Evolutionary conservation across 2,329 filamentous ascomycete species (phyloP).

Genomic region (Fusarium domesticum): DNA sequence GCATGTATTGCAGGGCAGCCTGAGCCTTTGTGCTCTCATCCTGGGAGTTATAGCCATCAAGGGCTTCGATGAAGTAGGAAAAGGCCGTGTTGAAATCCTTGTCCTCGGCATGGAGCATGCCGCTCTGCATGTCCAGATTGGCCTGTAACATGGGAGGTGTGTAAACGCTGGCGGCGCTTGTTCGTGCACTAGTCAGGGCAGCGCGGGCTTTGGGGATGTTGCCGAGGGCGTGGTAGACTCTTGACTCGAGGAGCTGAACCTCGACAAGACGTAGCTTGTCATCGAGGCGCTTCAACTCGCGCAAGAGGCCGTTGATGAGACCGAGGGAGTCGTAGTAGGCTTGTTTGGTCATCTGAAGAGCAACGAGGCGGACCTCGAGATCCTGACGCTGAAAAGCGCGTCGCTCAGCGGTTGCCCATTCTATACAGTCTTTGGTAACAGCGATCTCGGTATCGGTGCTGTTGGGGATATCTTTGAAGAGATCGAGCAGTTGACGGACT

Average conservation of each 20-base stretch:
- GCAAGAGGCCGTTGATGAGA: conserved; percentile 92
- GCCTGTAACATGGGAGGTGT: conserved; percentile 93
- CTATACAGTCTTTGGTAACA: conserved; percentile 98
- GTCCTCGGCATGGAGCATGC: conserved; percentile 97
- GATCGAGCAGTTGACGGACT: conserved; percentile 96
- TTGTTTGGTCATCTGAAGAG: conserved; percentile 94
- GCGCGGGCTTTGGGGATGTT: conserved; percentile 96
- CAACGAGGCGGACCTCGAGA: conserved; percentile 91
- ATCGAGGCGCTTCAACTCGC: conserved; percentile 95
- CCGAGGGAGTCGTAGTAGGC: conserved; percentile 96
- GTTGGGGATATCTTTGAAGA: conserved; percentile 91
- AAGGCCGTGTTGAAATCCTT: conserved; percentile 98
- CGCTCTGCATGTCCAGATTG: conserved; percentile 97
- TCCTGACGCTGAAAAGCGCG: conserved; percentile 96
- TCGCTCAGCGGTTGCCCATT: conserved; percentile 94
- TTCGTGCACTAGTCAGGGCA: conserved; percentile 89
- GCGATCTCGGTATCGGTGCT: conserved; percentile 90
- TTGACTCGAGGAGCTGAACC: conserved; percentile 93
- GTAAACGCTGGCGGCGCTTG: conserved; percentile 94
- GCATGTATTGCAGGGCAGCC: conserved; percentile 98
- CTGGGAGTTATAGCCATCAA: conserved; percentile 93
- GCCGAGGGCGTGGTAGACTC: conserved; percentile 94
- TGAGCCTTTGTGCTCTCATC: conserved; percentile 88
- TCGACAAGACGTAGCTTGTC: conserved; percentile 98
- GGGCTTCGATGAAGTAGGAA: conserved; percentile 98